Percentiles rank a stretch among this genome's conserved stretches.
Evolutionary conservation across 495 filamentous ascomycete genomes (phyloP).

Genomic region (Lichina pygmaea): DNA sequence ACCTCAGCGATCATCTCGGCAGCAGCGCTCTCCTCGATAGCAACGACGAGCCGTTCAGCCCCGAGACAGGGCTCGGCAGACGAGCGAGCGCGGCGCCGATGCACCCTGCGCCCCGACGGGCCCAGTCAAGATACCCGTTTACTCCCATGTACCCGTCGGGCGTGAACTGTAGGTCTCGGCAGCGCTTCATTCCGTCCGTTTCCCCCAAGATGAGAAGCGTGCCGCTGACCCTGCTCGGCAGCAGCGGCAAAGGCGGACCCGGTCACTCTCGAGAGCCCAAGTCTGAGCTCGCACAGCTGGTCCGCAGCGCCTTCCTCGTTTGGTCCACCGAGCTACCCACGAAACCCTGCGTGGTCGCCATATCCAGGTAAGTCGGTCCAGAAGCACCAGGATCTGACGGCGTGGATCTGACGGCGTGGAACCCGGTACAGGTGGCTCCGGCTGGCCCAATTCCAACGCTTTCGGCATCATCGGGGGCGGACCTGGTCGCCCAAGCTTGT

Average conservation of each 20-base stretch:
- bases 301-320: neutral
- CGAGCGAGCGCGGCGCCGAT: constrained; percentile 11
- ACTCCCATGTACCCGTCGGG: neutral
- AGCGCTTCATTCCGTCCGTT: too few relatives aligned
- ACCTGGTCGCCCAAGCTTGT: constrained; percentile 18
- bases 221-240: too few relatives aligned
- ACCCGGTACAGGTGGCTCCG: constrained; percentile 1
- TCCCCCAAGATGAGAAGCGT: too few relatives aligned
- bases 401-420: too few relatives aligned
- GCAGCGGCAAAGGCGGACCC: constrained; percentile 4
- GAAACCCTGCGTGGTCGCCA: constrained; percentile 5
- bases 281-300: neutral
- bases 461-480: constrained; percentile 19
- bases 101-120: constrained; percentile 7
- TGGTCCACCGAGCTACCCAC: neutral
- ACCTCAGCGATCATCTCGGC: constrained; percentile 62
- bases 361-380: neutral
- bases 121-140: neutral
- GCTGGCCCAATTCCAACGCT: constrained; percentile 22
- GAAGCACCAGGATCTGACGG: neutral
- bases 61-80: constrained; percentile 8
- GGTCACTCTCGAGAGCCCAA: constrained; percentile 6
- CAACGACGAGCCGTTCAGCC: constrained; percentile 25
- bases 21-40: constrained; percentile 85
- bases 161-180: neutral